Percentiles rank a stretch among this genome's conserved stretches.
These are phyloP conservation scores for Trichophyton verrucosum DNA, from an alignment of 2,329 filamentous ascomycete species.

Conservation along the genomic window DNA sequence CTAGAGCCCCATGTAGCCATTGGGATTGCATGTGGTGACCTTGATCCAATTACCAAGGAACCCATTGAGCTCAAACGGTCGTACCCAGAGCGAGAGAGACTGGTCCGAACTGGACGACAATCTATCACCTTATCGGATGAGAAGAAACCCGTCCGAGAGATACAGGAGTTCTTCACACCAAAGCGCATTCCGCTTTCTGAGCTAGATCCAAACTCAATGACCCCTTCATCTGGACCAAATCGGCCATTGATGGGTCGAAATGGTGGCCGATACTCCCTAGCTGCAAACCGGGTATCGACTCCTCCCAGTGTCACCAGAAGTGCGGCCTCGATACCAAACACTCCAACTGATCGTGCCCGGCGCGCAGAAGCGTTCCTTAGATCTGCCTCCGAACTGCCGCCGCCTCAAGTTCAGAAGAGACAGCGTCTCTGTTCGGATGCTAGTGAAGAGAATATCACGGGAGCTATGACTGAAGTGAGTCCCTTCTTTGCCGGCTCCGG, in stretches of 20 bases:
- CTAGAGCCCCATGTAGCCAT: slow-evolving; percentile 58
- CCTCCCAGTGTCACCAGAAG: slow-evolving; percentile 25
- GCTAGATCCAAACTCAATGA: slow-evolving; percentile 55
- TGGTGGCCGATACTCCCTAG: slow-evolving; percentile 42
- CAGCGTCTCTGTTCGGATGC: slow-evolving; percentile 41
- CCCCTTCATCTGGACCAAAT: slow-evolving; percentile 53
- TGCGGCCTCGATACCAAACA: slow-evolving; percentile 25
- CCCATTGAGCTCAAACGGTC: slow-evolving; percentile 35
- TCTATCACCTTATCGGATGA: slow-evolving; percentile 36
- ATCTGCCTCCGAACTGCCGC: slow-evolving; percentile 25
- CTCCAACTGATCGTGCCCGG: slow-evolving; percentile 29
- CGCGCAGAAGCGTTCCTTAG: slow-evolving; percentile 31
- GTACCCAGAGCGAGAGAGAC: slow-evolving; percentile 22
- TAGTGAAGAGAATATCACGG: slow-evolving; percentile 23
- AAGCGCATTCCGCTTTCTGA: slow-evolving; percentile 53
- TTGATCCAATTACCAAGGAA: slow-evolving; percentile 82
- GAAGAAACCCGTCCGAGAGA: slow-evolving; percentile 48
- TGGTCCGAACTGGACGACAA: slow-evolving; percentile 28
- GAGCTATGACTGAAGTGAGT: slow-evolving; percentile 28
- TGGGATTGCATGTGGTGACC: slow-evolving; percentile 64
- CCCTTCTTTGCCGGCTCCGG: slow-evolving; percentile 34
- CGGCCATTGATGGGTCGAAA: slow-evolving; percentile 39
- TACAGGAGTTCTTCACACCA: slow-evolving; percentile 53
- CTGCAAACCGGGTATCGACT: slow-evolving; percentile 37
- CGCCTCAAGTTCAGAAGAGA: slow-evolving; percentile 38